Percentiles rank a stretch among this genome's conserved stretches.
Conservation (phyloP, 2,329 filamentous ascomycete genomes). For the Akanthomyces lecanii region DNA sequence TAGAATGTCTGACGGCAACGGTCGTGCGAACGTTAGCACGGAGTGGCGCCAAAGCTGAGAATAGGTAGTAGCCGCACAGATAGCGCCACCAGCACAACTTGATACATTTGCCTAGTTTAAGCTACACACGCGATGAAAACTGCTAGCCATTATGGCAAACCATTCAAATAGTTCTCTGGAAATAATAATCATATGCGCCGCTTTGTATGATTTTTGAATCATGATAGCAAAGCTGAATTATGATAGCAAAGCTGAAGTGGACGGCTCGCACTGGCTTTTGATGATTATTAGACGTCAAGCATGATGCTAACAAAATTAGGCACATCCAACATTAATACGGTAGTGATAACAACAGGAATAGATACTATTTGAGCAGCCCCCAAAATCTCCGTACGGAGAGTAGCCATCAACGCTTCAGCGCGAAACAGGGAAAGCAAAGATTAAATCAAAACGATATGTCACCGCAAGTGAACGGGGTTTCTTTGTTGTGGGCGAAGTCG, state of each 20-base stretch:
- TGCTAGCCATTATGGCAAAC: neutral
- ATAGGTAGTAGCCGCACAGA: neutral
- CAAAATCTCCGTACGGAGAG: neutral
- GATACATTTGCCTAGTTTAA: neutral
- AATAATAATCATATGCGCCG: no score
- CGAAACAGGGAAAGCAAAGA: neutral
- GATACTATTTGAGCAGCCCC: neutral
- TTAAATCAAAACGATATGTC: neutral
- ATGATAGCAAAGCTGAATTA: neutral
- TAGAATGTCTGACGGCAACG: neutral
- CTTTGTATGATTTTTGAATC: neutral
- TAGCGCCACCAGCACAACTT: neutral
- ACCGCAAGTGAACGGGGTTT: neutral
- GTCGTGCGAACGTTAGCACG: neutral
- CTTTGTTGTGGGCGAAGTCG: neutral
- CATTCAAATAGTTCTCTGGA: no score
- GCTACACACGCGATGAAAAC: neutral
- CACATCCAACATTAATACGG: neutral
- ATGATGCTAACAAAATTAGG: neutral
- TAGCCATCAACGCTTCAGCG: neutral
- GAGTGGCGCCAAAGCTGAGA: slow-evolving; percentile 1
- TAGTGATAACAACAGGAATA: neutral
- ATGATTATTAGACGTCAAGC: neutral
- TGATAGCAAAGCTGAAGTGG: neutral
- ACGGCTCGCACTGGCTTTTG: neutral